These are phyloP conservation scores for Neurospora sp. DNA, from an alignment of 2,329 filamentous ascomycete genomes.

Conservation along the genomic window DNA sequence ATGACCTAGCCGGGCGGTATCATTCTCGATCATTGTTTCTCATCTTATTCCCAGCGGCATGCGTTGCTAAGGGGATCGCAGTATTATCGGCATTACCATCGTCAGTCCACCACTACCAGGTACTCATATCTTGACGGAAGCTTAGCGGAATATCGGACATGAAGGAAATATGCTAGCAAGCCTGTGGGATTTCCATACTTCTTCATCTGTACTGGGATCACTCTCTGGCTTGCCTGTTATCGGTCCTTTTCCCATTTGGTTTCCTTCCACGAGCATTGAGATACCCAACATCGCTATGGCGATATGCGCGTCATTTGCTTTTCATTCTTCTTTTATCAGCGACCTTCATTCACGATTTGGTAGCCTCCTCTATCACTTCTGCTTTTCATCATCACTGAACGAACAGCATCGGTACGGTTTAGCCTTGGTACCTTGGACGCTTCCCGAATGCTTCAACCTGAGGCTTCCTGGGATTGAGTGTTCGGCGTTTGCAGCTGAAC, in stretches of 20 bases:
- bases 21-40: not conserved
- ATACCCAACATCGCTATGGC: not conserved
- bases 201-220: not conserved
- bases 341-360: too few species aligned
- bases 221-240: not conserved
- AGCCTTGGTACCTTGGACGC: not conserved
- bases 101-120: not conserved
- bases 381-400: not conserved
- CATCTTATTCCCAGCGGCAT: not conserved
- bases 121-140: not conserved
- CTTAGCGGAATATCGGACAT: not conserved
- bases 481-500: not conserved
- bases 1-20: not conserved
- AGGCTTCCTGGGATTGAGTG: not conserved
- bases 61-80: not conserved
- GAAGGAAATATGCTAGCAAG: not conserved
- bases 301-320: not conserved
- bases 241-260: not conserved
- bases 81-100: not conserved
- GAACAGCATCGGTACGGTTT: not conserved
- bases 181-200: not conserved
- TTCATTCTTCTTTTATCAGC: not conserved
- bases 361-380: not conserved
- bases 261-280: not conserved
- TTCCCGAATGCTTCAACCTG: not conserved